These are phyloP conservation scores for Chloris gayana DNA, from an alignment of 176 grass and related monocot species.

Conservation along the genomic window DNA sequence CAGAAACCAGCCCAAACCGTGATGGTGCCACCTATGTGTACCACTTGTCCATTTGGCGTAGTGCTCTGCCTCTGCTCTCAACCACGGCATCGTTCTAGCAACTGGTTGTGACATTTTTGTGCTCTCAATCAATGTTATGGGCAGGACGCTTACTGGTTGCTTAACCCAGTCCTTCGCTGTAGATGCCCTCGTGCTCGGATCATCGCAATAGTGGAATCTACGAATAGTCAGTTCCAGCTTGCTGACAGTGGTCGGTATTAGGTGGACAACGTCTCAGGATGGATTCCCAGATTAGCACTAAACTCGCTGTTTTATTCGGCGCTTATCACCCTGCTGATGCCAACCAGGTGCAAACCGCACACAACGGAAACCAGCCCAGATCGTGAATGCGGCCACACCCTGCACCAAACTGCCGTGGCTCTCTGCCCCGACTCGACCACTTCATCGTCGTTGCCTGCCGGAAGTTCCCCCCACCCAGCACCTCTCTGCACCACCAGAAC, in stretches of 20 bases:
- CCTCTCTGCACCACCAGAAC: neutral
- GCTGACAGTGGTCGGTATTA: neutral
- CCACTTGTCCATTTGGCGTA: too few relatives aligned
- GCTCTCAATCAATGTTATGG: too few relatives aligned
- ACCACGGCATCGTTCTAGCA: too few relatives aligned
- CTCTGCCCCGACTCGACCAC: neutral
- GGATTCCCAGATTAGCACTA: conserved; percentile 5
- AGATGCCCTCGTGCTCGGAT: too few relatives aligned
- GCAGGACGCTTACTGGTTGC: too few relatives aligned
- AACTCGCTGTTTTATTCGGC: neutral
- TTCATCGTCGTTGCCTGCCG: neutral
- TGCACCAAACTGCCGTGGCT: neutral
- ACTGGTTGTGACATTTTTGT: too few relatives aligned
- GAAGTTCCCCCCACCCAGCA: neutral
- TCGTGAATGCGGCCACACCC: neutral
- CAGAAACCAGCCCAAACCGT: too few relatives aligned
- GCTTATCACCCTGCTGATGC: neutral
- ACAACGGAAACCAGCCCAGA: neutral
- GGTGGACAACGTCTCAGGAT: neutral
- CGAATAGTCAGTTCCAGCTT: neutral
- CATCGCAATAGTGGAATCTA: too few relatives aligned
- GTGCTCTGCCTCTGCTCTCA: too few relatives aligned
- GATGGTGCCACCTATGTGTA: too few relatives aligned
- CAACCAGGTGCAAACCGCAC: neutral
- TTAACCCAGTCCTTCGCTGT: too few relatives aligned